These are phyloP conservation scores for Eleusine indica DNA, from an alignment of 176 grass and related monocot species.

Conservation along the genomic window DNA sequence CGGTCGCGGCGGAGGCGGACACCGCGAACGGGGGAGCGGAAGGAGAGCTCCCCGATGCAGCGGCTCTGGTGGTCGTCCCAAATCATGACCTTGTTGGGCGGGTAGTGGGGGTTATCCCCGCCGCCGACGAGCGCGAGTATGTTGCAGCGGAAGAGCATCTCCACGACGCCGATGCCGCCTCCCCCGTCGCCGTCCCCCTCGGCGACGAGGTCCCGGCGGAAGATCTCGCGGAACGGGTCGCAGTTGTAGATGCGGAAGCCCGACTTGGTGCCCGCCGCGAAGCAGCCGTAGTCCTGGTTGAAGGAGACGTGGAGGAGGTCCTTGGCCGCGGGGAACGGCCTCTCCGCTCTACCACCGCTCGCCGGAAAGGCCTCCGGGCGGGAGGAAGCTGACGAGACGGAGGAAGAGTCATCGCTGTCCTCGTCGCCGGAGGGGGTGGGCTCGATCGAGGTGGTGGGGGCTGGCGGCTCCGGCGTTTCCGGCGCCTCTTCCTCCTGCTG, in stretches of 20 bases:
- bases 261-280: slow-evolving; percentile 77
- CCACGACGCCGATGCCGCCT: slow-evolving; percentile 66
- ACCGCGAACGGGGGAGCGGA: slow-evolving; percentile 67
- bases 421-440: slow-evolving; percentile 49
- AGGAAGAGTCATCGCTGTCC: slow-evolving; percentile 26
- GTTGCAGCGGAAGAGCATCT: slow-evolving; percentile 95
- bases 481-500: background rate
- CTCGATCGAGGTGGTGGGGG: slow-evolving; percentile 38
- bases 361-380: background rate
- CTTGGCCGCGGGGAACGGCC: slow-evolving; percentile 33
- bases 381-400: slow-evolving; percentile 13
- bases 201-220: slow-evolving; percentile 71
- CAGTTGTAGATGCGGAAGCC: slow-evolving; percentile 99
- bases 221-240: slow-evolving; percentile 98
- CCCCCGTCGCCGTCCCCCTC: slow-evolving; percentile 31
- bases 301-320: slow-evolving; percentile 84
- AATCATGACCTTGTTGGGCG: slow-evolving; percentile 89
- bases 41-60: slow-evolving; percentile 94
- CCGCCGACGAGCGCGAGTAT: slow-evolving; percentile 84
- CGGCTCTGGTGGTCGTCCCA: slow-evolving; percentile 96
- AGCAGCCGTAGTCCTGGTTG: slow-evolving; percentile 99
- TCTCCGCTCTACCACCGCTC: background rate
- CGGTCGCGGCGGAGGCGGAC: slow-evolving; percentile 93
- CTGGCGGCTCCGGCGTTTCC: background rate
- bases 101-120: slow-evolving; percentile 60